Evolutionary conservation across 2,329 filamentous ascomycete species (phyloP), one percentile per base, ranked within the genome.

Genomic region (Fusarium mexicanum): DNA sequence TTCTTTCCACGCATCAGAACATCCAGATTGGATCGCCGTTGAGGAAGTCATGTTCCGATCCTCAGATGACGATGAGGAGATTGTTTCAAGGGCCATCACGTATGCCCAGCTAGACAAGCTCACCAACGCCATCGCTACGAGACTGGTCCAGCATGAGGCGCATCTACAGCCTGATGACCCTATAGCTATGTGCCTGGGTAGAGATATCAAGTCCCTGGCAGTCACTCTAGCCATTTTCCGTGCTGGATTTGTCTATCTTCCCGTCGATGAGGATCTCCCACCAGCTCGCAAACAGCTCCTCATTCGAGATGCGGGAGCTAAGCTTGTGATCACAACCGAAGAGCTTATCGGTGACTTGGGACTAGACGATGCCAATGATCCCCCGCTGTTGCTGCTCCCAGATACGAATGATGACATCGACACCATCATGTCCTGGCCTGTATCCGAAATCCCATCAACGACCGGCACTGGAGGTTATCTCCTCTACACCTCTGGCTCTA

Each of bases 401-500:
- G 41, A 70, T 2, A 22, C 10, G 1, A 10, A 35, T 2, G 43
- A 18, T 5, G 35, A 35, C n/a, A 11, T 61, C 1, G 35, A 64
- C 0, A 6, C 2, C 0, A 37, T 64, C 0, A 3, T 17, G 0
- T 20, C 69, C 3, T 65, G 69, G 59, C 31, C 53, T 3, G 6
- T 26, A 3, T 26, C 29, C 10, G n/a, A 67, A 2, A 22, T 18
- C 5, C 11, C 9, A 1, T 14, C 26, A 0, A 1, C 9, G 3
- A 9, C 20, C 8, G 17, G 63, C 0, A 3, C 38, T 13, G 69
- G 69, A 2, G 70, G 70, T 5, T 72, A 72, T 37, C 70, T 72
- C 4, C 69, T 72, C 16, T 72, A 72, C 9, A 73, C 70, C 1
- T 72, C 70, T 5, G 70, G 70, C 0, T 72, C 70, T 2, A 72